Conservation (phyloP, 1,284 basidiomycete species). For the Ganoderma sp. region DNA sequence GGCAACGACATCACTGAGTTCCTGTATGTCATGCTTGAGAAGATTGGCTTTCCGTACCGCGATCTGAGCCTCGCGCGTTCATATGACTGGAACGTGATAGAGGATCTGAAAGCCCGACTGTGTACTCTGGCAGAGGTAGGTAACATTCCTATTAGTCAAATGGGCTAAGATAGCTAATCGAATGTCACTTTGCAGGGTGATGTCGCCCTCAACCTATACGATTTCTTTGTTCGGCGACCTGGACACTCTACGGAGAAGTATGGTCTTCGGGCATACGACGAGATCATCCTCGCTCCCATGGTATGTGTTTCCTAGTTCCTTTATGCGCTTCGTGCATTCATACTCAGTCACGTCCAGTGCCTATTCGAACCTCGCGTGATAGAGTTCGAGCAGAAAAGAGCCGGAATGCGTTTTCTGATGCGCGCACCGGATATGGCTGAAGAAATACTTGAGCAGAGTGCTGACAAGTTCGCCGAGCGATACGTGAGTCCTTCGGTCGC, state of each 20-base stretch:
- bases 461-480: conserved; percentile 54
- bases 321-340: background rate
- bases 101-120: conserved; percentile 83
- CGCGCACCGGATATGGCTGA: conserved; percentile 65
- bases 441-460: conserved; percentile 70
- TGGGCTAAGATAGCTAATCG: no score
- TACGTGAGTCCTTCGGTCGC: conserved; percentile 17
- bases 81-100: conserved; percentile 90
- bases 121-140: conserved; percentile 87
- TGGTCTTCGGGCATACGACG: conserved; percentile 91
- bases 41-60: conserved; percentile 89
- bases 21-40: conserved; percentile 79
- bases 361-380: conserved; percentile 93
- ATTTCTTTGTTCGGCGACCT: conserved; percentile 85
- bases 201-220: conserved; percentile 87
- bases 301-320: conserved; percentile 48
- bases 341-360: conserved; percentile 55
- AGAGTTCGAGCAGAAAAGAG: conserved; percentile 82
- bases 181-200: conserved; percentile 59
- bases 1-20: conserved; percentile 95
- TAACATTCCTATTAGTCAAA: background rate
- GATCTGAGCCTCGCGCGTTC: conserved; percentile 77
- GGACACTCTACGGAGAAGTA: conserved; percentile 86
- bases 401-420: conserved; percentile 53
- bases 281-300: conserved; percentile 94